A percentile compares a stretch with the other conserved stretches of the same genome.
phyloP scores from a whole-genome alignment of 768 basidiomycete genomes.

The Phanerochaete carnosa region DNA sequence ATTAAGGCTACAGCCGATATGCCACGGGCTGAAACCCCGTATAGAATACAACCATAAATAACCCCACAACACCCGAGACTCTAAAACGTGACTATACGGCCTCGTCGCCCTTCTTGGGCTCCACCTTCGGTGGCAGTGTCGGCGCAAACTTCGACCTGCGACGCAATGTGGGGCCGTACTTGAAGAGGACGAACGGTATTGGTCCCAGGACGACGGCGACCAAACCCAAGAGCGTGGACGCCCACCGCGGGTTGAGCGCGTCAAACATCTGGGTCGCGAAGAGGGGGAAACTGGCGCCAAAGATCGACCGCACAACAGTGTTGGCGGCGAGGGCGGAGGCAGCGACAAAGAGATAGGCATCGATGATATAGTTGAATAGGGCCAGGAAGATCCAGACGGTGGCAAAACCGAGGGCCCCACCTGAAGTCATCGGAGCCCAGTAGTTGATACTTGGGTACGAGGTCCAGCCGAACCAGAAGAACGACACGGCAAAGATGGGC shows the following conservation, averaged over 20 bases:
- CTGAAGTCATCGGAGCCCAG: slow-evolving; percentile 54
- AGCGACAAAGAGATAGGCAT: slow-evolving; percentile 55
- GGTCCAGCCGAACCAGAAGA: slow-evolving; percentile 76
- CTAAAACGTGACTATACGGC: slow-evolving; percentile 1
- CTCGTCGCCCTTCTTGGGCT: slow-evolving; percentile 6
- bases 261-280: slow-evolving; percentile 44
- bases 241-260: slow-evolving; percentile 52
- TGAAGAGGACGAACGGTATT: slow-evolving; percentile 27
- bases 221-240: slow-evolving; percentile 54
- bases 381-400: slow-evolving; percentile 57
- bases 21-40: neutral
- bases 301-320: slow-evolving; percentile 45
- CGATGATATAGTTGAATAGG: slow-evolving; percentile 61
- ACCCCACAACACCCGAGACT: neutral
- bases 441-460: slow-evolving; percentile 49
- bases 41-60: slow-evolving; percentile 4
- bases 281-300: slow-evolving; percentile 30
- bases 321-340: slow-evolving; percentile 57
- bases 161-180: slow-evolving; percentile 23
- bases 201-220: slow-evolving; percentile 54
- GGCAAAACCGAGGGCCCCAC: slow-evolving; percentile 46
- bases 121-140: slow-evolving; percentile 1
- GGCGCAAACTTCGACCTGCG: slow-evolving; percentile 26
- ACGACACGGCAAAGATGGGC: slow-evolving; percentile 48
- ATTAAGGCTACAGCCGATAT: neutral